phyloP scores from a whole-genome alignment of 176 grass and related monocot genomes.

The Oryza officinalis region DNA sequence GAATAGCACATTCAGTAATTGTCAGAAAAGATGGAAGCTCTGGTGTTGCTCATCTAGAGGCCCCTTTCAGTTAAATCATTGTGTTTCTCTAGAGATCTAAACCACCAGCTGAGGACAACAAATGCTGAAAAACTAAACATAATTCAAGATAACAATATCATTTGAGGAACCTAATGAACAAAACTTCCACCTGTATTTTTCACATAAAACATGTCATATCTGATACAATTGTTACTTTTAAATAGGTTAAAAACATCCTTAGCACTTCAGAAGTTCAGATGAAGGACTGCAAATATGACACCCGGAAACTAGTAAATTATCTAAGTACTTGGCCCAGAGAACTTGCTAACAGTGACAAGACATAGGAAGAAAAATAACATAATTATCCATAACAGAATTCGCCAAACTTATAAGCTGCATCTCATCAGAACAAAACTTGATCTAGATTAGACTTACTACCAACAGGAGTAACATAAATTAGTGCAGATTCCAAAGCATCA shows the following conservation, averaged over 20 bases:
- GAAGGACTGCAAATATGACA: background rate
- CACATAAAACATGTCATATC: conserved; percentile 3
- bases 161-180: background rate
- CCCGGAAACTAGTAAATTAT: background rate
- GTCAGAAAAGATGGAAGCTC: conserved; percentile 42
- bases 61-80: background rate
- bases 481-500: background rate
- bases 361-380: conserved; percentile 24
- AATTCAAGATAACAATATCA: conserved; percentile 7
- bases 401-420: conserved; percentile 12
- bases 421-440: conserved; percentile 32
- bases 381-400: conserved; percentile 17
- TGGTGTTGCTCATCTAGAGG: conserved; percentile 25
- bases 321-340: conserved; percentile 14
- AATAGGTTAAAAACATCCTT: background rate
- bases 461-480: conserved; percentile 5
- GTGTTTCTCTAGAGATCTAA: conserved; percentile 15
- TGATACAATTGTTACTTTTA: background rate
- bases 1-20: conserved; percentile 54
- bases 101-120: background rate
- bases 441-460: conserved; percentile 13
- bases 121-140: background rate
- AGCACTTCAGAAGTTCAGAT: background rate
- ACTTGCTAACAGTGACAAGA: conserved; percentile 8
- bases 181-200: background rate